Percentiles rank a stretch among this genome's conserved stretches.
Conservation (phyloP, 208 protist species). For the Wallacemonas sp. region DNA sequence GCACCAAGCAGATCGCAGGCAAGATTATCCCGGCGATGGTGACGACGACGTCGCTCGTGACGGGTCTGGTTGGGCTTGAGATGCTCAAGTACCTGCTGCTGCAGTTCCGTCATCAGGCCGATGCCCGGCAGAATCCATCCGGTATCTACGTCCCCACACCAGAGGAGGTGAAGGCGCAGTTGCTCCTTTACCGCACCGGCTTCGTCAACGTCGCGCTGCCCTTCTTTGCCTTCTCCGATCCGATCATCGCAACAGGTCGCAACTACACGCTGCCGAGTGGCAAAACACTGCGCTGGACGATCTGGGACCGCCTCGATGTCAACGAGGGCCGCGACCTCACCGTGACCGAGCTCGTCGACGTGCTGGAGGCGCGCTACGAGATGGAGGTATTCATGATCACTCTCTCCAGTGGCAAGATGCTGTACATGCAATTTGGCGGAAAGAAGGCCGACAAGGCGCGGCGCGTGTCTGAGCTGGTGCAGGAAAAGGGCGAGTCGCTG, state of each 20-base stretch:
- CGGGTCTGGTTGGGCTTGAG: constrained; percentile 97
- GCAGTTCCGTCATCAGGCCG: constrained; percentile 37
- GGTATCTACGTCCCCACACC: constrained; percentile 24
- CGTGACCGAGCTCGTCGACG: constrained; percentile 89
- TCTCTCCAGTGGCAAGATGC: constrained; percentile 80
- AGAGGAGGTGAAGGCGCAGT: constrained; percentile 44
- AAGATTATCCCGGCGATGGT: constrained; percentile 99
- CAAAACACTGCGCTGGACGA: constrained; percentile 76
- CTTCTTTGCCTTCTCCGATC: constrained; percentile 96
- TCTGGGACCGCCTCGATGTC: constrained; percentile 98
- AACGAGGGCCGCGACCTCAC: constrained; percentile 93
- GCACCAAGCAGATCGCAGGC: constrained; percentile 93
- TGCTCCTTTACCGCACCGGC: constrained; percentile 90
- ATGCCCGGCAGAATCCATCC: constrained; percentile 9
- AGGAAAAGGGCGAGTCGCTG: constrained; percentile 56
- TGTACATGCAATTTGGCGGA: constrained; percentile 80
- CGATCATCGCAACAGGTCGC: constrained; percentile 63
- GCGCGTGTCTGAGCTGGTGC: constrained; percentile 56
- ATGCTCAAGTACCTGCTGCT: constrained; percentile 95
- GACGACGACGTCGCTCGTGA: constrained; percentile 99
- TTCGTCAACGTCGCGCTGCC: constrained; percentile 99
- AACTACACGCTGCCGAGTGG: constrained; percentile 60
- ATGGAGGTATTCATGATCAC: constrained; percentile 94
- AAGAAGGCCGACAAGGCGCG: constrained; percentile 74
- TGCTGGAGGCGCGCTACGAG: constrained; percentile 88